Percentiles rank a stretch among this genome's conserved stretches.
phyloP scores from a whole-genome alignment of 2,329 filamentous ascomycete species.

The Trichoderma atrobrunneum region DNA sequence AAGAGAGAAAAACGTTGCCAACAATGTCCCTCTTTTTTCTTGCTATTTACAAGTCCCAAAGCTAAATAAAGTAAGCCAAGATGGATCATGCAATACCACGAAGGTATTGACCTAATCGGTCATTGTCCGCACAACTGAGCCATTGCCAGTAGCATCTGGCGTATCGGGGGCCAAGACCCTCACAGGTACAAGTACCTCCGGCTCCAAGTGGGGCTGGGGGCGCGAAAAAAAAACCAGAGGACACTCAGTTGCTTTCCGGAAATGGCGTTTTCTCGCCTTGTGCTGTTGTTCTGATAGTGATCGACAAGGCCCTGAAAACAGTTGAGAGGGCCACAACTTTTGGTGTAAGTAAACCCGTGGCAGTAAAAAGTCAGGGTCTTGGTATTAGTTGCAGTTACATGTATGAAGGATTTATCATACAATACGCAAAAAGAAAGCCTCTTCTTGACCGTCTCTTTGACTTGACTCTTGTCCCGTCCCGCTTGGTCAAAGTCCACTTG shows the following conservation, averaged over 20 bases:
- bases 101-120: slow-evolving; percentile 5
- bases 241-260: neutral
- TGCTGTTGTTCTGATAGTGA: neutral
- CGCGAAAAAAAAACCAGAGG: neutral
- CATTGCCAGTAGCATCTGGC: neutral
- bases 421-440: neutral
- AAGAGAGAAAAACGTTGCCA: neutral
- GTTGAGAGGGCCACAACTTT: no score
- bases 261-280: neutral
- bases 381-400: neutral
- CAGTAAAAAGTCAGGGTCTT: neutral
- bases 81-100: slow-evolving; percentile 3
- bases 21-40: neutral
- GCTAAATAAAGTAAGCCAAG: neutral
- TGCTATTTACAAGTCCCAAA: neutral
- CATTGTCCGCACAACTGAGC: neutral
- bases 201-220: neutral
- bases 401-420: no score
- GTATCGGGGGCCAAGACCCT: neutral
- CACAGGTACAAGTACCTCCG: neutral
- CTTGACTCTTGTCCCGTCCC: neutral
- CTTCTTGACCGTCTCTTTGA: neutral
- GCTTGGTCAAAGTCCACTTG: neutral
- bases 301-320: neutral
- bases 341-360: neutral